Conservation (phyloP, 108 stramenopile species). For the Cyclotella sp. region DNA sequence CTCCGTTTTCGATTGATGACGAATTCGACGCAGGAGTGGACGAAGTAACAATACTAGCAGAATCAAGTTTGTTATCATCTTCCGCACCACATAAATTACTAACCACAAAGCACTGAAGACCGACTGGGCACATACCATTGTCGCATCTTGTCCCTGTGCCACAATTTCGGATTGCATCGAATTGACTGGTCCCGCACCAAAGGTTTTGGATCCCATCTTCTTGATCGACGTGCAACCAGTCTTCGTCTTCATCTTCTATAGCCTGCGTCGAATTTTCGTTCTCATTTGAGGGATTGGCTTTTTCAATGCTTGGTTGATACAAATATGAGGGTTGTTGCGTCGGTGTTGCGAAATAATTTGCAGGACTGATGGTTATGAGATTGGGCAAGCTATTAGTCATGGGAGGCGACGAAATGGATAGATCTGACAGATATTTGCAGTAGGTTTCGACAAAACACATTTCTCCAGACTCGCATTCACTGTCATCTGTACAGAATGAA, state of each 20-base stretch:
- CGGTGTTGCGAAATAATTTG: neutral
- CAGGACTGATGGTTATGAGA: neutral
- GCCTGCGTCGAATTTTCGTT: neutral
- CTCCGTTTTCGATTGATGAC: neutral
- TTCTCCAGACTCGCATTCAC: neutral
- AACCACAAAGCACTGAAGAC: slow-evolving; percentile 21
- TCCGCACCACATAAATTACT: neutral
- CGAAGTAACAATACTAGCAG: neutral
- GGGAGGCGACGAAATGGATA: neutral
- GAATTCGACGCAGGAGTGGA: neutral
- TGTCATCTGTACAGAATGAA: neutral
- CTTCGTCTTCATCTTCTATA: neutral
- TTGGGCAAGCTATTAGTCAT: neutral
- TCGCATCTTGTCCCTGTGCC: slow-evolving; percentile 15
- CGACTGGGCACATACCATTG: slow-evolving; percentile 10
- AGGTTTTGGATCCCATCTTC: slow-evolving; percentile 21
- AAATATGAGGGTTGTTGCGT: neutral
- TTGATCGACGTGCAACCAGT: neutral
- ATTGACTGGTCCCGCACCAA: slow-evolving; percentile 9
- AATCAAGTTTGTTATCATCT: neutral
- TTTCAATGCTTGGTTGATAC: neutral
- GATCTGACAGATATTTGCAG: slow-evolving; percentile 4
- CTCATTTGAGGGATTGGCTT: neutral
- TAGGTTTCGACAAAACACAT: neutral
- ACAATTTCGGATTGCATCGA: slow-evolving; percentile 21